These are phyloP conservation scores for Oryza glaberrima DNA, from an alignment of 176 grass and related monocot genomes.

Conservation along the genomic window DNA sequence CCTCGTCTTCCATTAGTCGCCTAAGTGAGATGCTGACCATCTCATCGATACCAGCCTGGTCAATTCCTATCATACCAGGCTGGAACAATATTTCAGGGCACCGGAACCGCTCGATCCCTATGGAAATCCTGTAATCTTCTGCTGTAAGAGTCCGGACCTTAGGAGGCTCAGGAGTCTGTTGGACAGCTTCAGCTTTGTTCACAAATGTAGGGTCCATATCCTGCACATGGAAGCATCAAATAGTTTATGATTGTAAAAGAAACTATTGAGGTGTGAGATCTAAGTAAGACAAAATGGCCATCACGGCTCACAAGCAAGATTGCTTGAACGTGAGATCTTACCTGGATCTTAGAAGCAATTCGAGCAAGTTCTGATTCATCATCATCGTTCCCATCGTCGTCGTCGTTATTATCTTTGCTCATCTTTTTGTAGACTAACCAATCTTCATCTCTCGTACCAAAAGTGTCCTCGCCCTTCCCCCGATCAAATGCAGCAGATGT, in stretches of 20 bases:
- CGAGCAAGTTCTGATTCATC: slow-evolving; percentile 85
- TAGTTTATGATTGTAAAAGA: slow-evolving; percentile 1
- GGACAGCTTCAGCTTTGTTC: slow-evolving; percentile 51
- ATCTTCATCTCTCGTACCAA: slow-evolving; percentile 89
- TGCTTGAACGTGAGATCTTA: slow-evolving; percentile 23
- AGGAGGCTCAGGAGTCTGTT: slow-evolving; percentile 54
- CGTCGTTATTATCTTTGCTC: slow-evolving; percentile 89
- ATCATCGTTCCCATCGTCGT: slow-evolving; percentile 72
- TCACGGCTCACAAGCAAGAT: neutral
- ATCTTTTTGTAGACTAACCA: slow-evolving; percentile 98
- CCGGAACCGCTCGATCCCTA: slow-evolving; percentile 78
- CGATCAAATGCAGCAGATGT: slow-evolving; percentile 92
- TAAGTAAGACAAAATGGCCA: slow-evolving; percentile 24
- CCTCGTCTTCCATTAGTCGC: slow-evolving; percentile 60
- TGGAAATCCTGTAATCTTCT: slow-evolving; percentile 76
- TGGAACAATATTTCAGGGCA: slow-evolving; percentile 89
- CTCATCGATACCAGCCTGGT: slow-evolving; percentile 87
- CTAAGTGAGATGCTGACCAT: slow-evolving; percentile 76
- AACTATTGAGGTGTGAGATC: slow-evolving; percentile 3
- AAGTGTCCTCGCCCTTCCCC: slow-evolving; percentile 97
- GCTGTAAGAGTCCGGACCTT: slow-evolving; percentile 54
- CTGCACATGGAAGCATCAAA: slow-evolving; percentile 42
- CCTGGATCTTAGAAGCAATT: slow-evolving; percentile 78
- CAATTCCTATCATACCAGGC: slow-evolving; percentile 79
- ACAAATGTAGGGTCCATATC: slow-evolving; percentile 90